Conservation (phyloP, 148 eudicot species). For the Vaccinium macrocarpon region DNA sequence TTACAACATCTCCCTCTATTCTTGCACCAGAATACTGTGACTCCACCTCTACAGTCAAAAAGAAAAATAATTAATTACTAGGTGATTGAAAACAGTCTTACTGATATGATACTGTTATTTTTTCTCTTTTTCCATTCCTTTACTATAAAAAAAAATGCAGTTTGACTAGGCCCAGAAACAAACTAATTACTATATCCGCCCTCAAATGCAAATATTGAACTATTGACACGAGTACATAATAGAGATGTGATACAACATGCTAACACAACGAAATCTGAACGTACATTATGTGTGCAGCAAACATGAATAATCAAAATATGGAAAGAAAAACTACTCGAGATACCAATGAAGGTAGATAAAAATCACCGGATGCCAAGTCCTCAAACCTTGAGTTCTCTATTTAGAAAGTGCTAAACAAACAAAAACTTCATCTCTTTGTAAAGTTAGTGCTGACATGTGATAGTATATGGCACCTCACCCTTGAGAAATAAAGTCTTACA, state of each 20-base stretch:
- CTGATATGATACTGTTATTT: neutral
- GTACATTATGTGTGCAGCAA: neutral
- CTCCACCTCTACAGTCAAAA: constrained; percentile 68
- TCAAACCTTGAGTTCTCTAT: neutral
- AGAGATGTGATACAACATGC: neutral
- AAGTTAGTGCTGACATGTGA: neutral
- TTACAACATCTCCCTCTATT: constrained; percentile 85
- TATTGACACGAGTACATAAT: neutral
- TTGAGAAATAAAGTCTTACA: neutral
- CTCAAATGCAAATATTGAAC: neutral
- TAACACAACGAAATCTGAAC: neutral
- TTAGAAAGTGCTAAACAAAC: neutral
- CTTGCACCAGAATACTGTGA: constrained; percentile 95
- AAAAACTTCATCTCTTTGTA: neutral
- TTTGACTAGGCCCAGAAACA: neutral
- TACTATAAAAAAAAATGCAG: neutral
- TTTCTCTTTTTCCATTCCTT: neutral
- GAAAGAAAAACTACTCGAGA: neutral
- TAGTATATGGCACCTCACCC: neutral
- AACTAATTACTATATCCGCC: neutral
- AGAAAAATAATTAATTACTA: constrained; percentile 7
- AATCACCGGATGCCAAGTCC: neutral
- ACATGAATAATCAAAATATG: neutral
- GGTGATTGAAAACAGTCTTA: neutral
- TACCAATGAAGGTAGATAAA: neutral